These are phyloP conservation scores for Ochetophila trinervis DNA, from an alignment of 306 rosid species.

Conservation along the genomic window DNA sequence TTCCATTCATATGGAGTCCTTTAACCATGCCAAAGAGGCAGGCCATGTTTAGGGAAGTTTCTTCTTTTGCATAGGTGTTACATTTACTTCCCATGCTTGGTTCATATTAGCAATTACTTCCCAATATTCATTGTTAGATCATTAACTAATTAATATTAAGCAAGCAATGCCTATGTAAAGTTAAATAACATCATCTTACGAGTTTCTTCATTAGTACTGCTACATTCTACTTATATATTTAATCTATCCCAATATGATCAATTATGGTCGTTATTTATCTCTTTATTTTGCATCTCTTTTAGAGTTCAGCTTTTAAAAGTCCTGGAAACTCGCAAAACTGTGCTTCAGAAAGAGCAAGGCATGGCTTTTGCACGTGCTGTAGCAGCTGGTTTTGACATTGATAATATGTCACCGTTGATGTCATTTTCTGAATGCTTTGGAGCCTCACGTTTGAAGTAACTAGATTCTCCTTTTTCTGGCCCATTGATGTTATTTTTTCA, in stretches of 20 bases:
- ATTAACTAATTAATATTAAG: too few relatives aligned
- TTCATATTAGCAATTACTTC: too few relatives aligned
- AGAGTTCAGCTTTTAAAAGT: conserved; percentile 96
- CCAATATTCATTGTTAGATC: too few relatives aligned
- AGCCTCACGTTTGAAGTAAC: conserved; percentile 85
- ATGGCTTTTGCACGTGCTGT: conserved; percentile 99
- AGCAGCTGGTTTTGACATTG: conserved; percentile 95
- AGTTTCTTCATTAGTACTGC: background rate
- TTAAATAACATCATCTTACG: background rate
- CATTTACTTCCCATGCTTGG: too few relatives aligned
- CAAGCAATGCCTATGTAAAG: background rate
- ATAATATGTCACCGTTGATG: conserved; percentile 62
- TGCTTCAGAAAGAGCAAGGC: conserved; percentile 98
- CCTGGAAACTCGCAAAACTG: conserved; percentile 79
- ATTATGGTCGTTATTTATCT: conserved; percentile 8
- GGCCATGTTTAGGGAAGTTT: too few relatives aligned
- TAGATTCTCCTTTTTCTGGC: conserved; percentile 20
- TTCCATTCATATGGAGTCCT: too few relatives aligned
- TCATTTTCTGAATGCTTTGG: conserved; percentile 90
- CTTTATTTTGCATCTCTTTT: conserved; percentile 19
- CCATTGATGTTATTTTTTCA: background rate
- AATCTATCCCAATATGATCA: background rate
- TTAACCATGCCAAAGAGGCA: too few relatives aligned
- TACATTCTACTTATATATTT: conserved; percentile 2
- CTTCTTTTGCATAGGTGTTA: too few relatives aligned